Base-by-base conservation (phyloP, 352 stramenopile genomes). In the Pythium graminicola region DNA sequence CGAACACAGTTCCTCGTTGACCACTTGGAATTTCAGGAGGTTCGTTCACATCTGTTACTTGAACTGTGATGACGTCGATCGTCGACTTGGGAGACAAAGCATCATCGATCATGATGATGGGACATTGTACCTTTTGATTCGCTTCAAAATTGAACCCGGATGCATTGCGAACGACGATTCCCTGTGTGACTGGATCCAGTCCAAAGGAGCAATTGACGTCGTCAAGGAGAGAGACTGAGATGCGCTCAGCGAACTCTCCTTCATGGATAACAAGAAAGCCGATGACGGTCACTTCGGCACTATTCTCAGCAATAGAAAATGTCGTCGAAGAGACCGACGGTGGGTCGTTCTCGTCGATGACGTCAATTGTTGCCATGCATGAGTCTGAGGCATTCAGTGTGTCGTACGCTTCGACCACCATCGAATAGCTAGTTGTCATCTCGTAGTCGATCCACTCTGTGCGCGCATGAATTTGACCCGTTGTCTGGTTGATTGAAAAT, bases 381-480 rank as follows among this genome's bases (percentile, higher is more conserved):
- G 45, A 46, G 33, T 62, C 59, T 0, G 41, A 42, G 6, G 41
- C 38, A 20, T 55, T 55, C 7, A 28, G 26, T 9, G 19, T 9
- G 17, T 67, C 59, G 1, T 17, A 26, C 3, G 51, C 59, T 22
- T 48, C 3, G 0, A 62, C 47, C 2, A n/a, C 32, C n/a, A 62
- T 10, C 8, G 40, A 14, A 29, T 50, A 57, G 6, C 14, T 43
- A 3, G 13, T 10, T 4, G 41, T n/a, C 6, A 41, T 33, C 28
- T 67, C 52, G 28, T 44, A 65, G 31, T 69, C 61, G n/a, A 69
- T 51, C 61, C 61, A 69, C 28, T 69, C 50, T 3, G 29, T 26
- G 8, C 56, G 49, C 17, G 42, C 36, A 7, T 29, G 47, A 49
- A 69, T 26, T 5, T 36, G 19, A 7, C 61, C 61, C 1, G 61